phyloP scores from a whole-genome alignment of 306 rosid genomes.

The Elaeagnus macrophylla region DNA sequence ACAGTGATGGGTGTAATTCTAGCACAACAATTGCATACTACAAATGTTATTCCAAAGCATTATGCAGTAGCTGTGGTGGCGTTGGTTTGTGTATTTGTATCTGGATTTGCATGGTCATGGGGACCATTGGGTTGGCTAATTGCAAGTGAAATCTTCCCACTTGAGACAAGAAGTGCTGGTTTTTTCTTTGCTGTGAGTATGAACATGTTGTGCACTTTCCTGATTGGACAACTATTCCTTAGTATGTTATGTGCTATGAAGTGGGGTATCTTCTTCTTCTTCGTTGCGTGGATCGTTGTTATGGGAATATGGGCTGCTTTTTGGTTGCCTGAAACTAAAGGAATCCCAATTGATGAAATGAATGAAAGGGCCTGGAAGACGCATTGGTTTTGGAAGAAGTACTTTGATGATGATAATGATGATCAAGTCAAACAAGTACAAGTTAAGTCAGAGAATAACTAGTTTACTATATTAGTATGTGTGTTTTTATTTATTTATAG shows the following conservation, averaged over 20 bases:
- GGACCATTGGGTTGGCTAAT: slow-evolving; percentile 30
- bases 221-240: slow-evolving; percentile 28
- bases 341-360: slow-evolving; percentile 31
- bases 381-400: slow-evolving; percentile 35
- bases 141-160: slow-evolving; percentile 27
- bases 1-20: slow-evolving; percentile 9
- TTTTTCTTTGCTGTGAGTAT: slow-evolving; percentile 26
- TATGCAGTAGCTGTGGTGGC: slow-evolving; percentile 5
- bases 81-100: slow-evolving; percentile 17
- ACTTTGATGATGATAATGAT: no score
- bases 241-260: slow-evolving; percentile 26
- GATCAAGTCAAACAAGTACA: no score
- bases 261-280: slow-evolving; percentile 26
- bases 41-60: slow-evolving; percentile 6
- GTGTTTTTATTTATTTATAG: no score
- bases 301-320: slow-evolving; percentile 8
- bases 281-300: slow-evolving; percentile 14
- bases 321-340: slow-evolving; percentile 29
- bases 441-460: no score
- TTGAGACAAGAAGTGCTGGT: slow-evolving; percentile 21
- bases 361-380: slow-evolving; percentile 27
- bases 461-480: no score
- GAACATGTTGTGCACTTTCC: slow-evolving; percentile 32
- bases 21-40: background rate
- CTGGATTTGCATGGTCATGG: slow-evolving; percentile 37